Percentiles rank a stretch among this genome's conserved stretches.
These are phyloP conservation scores for Auricularia cornea DNA, from an alignment of 768 basidiomycete genomes.

Conservation along the genomic window DNA sequence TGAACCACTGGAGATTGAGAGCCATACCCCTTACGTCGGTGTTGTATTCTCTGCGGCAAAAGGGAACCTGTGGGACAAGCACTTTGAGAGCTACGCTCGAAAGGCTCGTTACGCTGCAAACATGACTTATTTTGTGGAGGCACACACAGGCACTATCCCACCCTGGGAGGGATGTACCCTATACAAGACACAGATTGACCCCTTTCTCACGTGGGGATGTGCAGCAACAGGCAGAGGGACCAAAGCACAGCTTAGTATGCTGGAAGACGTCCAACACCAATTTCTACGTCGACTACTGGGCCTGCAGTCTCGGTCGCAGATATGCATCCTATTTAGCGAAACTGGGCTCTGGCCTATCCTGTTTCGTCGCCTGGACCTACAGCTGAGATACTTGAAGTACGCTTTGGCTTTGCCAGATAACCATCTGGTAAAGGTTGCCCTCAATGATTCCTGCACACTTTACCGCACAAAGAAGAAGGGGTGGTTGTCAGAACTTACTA, in stretches of 20 bases:
- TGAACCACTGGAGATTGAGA: too few relatives aligned
- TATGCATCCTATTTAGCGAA: conserved; percentile 10
- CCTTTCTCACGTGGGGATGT: conserved; percentile 17
- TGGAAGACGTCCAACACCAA: conserved; percentile 8
- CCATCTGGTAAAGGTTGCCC: too few relatives aligned
- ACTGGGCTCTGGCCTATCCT: conserved; percentile 8
- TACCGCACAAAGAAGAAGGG: too few relatives aligned
- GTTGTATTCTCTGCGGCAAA: too few relatives aligned
- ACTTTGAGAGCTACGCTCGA: too few relatives aligned
- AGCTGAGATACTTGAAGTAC: conserved; percentile 1
- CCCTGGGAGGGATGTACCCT: conserved; percentile 12
- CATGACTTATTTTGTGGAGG: neutral
- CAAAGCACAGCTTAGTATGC: conserved; percentile 9
- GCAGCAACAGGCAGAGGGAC: conserved; percentile 13
- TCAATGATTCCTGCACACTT: too few relatives aligned
- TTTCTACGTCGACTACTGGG: conserved; percentile 18
- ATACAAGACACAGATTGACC: conserved; percentile 16
- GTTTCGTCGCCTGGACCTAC: conserved; percentile 3
- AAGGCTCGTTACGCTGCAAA: neutral
- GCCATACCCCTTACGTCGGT: too few relatives aligned
- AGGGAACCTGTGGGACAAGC: too few relatives aligned
- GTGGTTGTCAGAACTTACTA: too few relatives aligned
- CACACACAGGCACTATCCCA: neutral
- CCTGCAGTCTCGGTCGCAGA: conserved; percentile 9
- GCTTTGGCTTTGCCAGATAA: neutral